A percentile compares a stretch with the other conserved stretches of the same genome.
Evolutionary conservation across 805 yeast genomes (phyloP).

Genomic region (Candida pseudofarinosa): DNA sequence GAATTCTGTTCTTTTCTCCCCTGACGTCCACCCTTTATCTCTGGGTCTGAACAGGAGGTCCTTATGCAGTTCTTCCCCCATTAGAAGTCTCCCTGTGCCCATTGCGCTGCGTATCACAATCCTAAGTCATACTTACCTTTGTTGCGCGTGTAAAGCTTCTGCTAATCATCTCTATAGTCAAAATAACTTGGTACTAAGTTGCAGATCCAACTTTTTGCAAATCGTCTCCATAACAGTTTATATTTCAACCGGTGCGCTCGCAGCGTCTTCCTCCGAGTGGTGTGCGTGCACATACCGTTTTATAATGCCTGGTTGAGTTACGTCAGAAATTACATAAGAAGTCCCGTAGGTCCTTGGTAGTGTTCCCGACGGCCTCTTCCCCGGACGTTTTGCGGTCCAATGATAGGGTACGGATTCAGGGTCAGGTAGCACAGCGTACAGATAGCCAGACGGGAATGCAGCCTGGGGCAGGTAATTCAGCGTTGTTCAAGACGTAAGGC

Average conservation of each 20-base stretch:
- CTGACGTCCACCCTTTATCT: too few species aligned
- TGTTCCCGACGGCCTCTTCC: not conserved
- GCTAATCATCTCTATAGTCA: conserved; percentile 12
- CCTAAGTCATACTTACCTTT: conserved; percentile 32
- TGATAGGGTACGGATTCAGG: not conserved
- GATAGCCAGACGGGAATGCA: not conserved
- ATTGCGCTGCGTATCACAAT: too few species aligned
- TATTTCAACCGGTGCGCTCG: not conserved
- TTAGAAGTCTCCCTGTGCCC: too few species aligned
- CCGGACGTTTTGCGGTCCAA: not conserved
- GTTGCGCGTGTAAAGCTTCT: conserved; percentile 40
- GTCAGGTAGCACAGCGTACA: not conserved
- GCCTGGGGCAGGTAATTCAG: not conserved
- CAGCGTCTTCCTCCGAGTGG: not conserved
- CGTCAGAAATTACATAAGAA: not conserved
- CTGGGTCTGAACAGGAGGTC: too few species aligned
- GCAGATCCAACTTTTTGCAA: not conserved
- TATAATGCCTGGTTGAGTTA: not conserved
- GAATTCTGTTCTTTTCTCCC: too few species aligned
- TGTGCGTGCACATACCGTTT: not conserved
- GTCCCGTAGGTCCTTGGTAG: not conserved
- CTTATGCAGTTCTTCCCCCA: too few species aligned
- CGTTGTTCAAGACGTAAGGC: not conserved
- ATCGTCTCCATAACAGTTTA: not conserved
- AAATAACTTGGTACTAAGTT: not conserved